Percentiles rank a stretch among this genome's conserved stretches.
Evolutionary conservation across 768 basidiomycete species (phyloP).

Genomic region (Mycena pura): DNA sequence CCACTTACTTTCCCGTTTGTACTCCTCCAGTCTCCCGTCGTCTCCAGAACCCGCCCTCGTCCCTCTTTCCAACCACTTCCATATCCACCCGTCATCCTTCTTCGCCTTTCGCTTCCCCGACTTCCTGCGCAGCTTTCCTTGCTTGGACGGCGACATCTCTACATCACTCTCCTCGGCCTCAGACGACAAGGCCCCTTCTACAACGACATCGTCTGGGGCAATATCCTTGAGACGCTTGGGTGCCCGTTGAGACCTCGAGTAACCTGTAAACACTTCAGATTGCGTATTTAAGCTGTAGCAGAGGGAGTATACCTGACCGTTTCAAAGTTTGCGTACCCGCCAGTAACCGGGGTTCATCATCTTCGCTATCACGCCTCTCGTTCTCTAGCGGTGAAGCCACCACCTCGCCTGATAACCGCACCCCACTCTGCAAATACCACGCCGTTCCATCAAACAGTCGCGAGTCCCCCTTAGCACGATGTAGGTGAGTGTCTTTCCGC

Average conservation of each 20-base stretch:
- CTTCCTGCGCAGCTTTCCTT: background rate
- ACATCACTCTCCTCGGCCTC: background rate
- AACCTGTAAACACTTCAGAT: background rate
- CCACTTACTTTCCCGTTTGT: slow-evolving; percentile 19
- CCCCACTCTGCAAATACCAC: slow-evolving; percentile 17
- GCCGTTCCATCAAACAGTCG: slow-evolving; percentile 18
- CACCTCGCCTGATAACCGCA: background rate
- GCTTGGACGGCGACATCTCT: background rate
- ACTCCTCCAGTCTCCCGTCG: background rate
- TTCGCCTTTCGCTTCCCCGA: background rate
- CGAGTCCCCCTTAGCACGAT: slow-evolving; percentile 19
- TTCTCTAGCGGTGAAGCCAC: background rate
- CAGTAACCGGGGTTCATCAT: background rate
- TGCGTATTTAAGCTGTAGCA: background rate
- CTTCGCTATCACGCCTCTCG: background rate
- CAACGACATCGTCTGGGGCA: background rate
- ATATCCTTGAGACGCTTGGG: slow-evolving; percentile 13
- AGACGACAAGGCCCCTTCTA: background rate
- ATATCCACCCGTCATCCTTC: slow-evolving; percentile 19
- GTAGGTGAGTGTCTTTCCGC: slow-evolving; percentile 21
- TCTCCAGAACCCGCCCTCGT: background rate
- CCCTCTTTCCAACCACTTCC: background rate
- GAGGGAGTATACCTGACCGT: background rate
- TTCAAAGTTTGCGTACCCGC: slow-evolving; percentile 15
- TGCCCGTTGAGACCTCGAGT: background rate